A percentile compares a stretch with the other conserved stretches of the same genome.
Evolutionary conservation across 208 protist species (phyloP).

Genomic region (Tritrichomonas foetus): DNA sequence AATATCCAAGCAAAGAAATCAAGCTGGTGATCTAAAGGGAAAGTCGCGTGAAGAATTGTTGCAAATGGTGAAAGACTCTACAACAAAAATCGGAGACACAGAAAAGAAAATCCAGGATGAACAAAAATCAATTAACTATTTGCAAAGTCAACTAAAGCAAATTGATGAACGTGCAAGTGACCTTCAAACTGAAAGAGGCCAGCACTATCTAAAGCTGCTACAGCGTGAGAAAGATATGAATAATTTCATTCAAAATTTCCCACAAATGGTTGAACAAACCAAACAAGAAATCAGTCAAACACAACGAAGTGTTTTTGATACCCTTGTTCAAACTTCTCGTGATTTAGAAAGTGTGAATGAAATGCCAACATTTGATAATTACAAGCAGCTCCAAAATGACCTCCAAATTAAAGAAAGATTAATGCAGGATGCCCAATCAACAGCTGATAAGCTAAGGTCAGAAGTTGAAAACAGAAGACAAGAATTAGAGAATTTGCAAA

Average conservation of each 20-base stretch:
- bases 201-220: not conserved
- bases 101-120: constrained; percentile 13
- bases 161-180: not conserved
- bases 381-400: not conserved
- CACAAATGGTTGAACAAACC: not conserved
- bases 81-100: not conserved
- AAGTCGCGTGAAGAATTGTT: not conserved
- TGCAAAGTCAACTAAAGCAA: not conserved
- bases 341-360: not conserved
- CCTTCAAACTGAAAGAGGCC: not conserved
- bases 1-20: not conserved
- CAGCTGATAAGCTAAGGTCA: not conserved
- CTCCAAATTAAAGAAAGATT: not conserved
- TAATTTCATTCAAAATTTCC: constrained; percentile 7
- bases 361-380: not conserved
- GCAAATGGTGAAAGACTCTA: not conserved
- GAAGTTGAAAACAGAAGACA: not conserved
- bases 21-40: not conserved
- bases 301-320: not conserved
- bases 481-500: not conserved
- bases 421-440: not conserved
- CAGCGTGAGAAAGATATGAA: constrained; percentile 8
- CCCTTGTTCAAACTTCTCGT: not conserved
- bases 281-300: not conserved
- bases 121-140: not conserved